A percentile compares a stretch with the other conserved stretches of the same genome.
Evolutionary conservation across 1,284 basidiomycete species (phyloP).

Genomic region (Hymenochaete sp.): DNA sequence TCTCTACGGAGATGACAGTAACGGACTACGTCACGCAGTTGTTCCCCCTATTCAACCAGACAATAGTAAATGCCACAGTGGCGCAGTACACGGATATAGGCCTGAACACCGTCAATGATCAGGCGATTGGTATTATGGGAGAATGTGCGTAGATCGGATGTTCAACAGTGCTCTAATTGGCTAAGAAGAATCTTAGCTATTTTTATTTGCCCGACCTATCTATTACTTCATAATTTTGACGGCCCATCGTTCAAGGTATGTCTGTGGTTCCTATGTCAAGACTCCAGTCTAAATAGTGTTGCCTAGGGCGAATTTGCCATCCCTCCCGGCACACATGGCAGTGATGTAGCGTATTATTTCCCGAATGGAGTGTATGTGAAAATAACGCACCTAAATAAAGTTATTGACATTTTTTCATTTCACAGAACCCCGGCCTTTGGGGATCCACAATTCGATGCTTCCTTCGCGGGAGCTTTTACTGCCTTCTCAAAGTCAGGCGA

Average conservation of each 20-base stretch:
- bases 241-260: conserved; percentile 13
- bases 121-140: conserved; percentile 33
- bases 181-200: conserved; percentile 23
- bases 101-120: conserved; percentile 21
- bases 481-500: conserved; percentile 29
- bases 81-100: conserved; percentile 25
- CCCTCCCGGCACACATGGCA: conserved; percentile 26
- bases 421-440: conserved; percentile 25
- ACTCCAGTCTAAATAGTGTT: not conserved
- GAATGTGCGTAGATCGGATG: conserved; percentile 29
- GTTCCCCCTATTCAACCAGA: conserved; percentile 29
- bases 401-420: not conserved
- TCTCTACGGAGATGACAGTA: conserved; percentile 24
- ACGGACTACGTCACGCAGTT: conserved; percentile 30
- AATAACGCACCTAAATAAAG: not conserved
- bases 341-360: conserved; percentile 28
- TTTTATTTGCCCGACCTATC: conserved; percentile 30
- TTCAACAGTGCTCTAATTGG: not conserved
- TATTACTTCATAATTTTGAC: conserved; percentile 24
- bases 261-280: not conserved
- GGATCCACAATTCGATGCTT: conserved; percentile 31
- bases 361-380: conserved; percentile 15
- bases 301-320: conserved; percentile 27
- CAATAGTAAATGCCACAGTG: conserved; percentile 23
- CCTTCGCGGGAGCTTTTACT: conserved; percentile 35